phyloP scores from a whole-genome alignment of 306 rosid genomes.

The Geum urbanum region DNA sequence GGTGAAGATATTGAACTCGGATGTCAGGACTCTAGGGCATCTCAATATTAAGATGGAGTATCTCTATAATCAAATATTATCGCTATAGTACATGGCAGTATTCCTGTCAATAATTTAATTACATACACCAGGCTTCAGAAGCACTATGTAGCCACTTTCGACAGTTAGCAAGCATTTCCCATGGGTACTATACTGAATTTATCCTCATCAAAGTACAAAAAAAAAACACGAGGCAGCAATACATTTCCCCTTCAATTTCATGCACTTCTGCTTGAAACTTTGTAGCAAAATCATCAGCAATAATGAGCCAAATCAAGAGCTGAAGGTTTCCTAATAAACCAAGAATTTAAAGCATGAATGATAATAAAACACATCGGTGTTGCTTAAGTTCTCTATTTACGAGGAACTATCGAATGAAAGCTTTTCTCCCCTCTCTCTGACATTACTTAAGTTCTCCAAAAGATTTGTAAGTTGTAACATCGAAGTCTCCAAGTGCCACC shows the following conservation, averaged over 20 bases:
- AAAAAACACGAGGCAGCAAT: neutral
- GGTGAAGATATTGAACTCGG: neutral
- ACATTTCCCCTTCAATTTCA: neutral
- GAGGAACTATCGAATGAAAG: neutral
- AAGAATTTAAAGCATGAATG: neutral
- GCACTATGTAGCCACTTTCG: neutral
- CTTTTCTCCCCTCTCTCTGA: neutral
- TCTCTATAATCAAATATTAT: neutral
- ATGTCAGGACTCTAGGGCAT: neutral
- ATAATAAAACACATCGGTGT: neutral
- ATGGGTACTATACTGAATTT: neutral
- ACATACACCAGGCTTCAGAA: neutral
- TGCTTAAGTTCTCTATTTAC: neutral
- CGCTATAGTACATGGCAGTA: neutral
- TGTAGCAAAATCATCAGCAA: neutral
- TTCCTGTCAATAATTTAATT: neutral
- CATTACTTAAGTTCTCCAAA: neutral
- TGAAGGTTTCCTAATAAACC: neutral
- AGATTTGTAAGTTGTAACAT: neutral
- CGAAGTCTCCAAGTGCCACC: neutral
- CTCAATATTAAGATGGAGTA: neutral
- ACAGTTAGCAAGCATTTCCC: neutral
- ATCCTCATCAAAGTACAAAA: neutral
- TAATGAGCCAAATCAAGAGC: neutral
- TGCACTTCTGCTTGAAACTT: neutral